A percentile compares a stretch with the other conserved stretches of the same genome.
Conservation (phyloP, 148 eudicot genomes). For the Fallopia convolvulus region DNA sequence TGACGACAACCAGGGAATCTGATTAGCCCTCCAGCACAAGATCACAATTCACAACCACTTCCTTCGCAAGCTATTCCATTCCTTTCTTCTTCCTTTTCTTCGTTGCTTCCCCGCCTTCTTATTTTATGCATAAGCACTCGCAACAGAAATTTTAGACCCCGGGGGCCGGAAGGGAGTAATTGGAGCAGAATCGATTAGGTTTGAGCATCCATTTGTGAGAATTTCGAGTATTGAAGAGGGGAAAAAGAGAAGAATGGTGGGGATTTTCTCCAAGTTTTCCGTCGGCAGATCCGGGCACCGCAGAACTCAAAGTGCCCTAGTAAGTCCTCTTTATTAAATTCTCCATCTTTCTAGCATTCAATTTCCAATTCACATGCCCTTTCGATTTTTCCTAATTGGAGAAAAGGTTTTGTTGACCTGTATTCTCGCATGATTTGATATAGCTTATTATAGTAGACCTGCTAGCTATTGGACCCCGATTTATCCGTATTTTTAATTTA, state of each 20-base stretch:
- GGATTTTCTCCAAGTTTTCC: slow-evolving; percentile 38
- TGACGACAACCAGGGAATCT: slow-evolving; percentile 7
- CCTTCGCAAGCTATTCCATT: slow-evolving; percentile 5
- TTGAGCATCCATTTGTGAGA: neutral
- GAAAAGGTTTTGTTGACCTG: neutral
- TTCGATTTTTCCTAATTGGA: neutral
- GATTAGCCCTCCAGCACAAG: neutral
- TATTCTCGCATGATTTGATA: neutral
- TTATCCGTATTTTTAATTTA: neutral
- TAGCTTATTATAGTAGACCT: neutral
- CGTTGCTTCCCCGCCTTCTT: neutral
- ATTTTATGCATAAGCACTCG: neutral
- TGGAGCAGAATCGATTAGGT: neutral
- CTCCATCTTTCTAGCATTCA: neutral
- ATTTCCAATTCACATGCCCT: neutral
- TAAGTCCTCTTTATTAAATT: slow-evolving; percentile 14
- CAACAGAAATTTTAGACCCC: neutral
- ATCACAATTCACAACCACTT: neutral
- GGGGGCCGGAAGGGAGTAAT: neutral
- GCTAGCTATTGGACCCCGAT: neutral
- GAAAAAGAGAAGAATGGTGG: slow-evolving; percentile 26
- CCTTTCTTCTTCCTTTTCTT: neutral
- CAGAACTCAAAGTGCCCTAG: slow-evolving; percentile 43
- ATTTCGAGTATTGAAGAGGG: neutral
- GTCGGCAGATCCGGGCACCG: slow-evolving; percentile 25